Evolutionary conservation across 495 filamentous ascomycete genomes (phyloP).

Genomic region (Penicillium riverlandense): DNA sequence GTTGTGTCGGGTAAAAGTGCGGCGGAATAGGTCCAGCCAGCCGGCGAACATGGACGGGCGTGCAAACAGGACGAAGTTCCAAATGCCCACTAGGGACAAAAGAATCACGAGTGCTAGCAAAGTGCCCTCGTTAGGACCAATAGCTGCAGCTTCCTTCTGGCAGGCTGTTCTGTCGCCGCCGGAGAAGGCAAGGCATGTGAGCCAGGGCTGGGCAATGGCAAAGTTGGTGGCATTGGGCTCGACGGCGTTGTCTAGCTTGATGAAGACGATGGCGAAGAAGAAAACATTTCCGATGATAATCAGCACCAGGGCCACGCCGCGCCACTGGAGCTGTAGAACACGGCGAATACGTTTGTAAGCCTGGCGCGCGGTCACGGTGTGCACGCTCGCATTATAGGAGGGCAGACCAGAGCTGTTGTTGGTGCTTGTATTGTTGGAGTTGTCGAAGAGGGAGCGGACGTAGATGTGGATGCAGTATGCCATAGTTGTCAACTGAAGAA

Average conservation of each 20-base stretch:
- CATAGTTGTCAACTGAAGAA: conserved; percentile 81
- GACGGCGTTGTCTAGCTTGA: conserved; percentile 70
- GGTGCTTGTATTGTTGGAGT: conserved; percentile 41
- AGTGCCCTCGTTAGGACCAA: conserved; percentile 61
- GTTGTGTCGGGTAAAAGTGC: conserved; percentile 32
- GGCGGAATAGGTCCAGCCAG: conserved; percentile 63
- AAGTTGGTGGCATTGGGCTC: conserved; percentile 46
- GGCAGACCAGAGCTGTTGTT: conserved; percentile 67
- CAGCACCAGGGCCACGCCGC: conserved; percentile 77
- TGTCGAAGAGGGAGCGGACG: conserved; percentile 69
- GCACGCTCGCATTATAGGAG: conserved; percentile 71
- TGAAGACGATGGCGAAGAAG: conserved; percentile 85
- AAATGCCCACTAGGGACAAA: conserved; percentile 77
- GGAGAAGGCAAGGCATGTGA: conserved; percentile 58
- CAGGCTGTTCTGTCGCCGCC: conserved; percentile 61
- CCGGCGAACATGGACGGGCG: conserved; percentile 76
- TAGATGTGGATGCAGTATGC: conserved; percentile 94
- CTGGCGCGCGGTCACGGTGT: conserved; percentile 77
- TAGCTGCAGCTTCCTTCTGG: conserved; percentile 39
- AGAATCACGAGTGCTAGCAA: conserved; percentile 76
- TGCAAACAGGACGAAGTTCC: conserved; percentile 73
- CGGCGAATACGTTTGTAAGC: conserved; percentile 79
- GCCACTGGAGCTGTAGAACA: conserved; percentile 90
- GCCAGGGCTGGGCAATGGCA: conserved; percentile 54
- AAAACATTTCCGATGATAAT: conserved; percentile 85